Percentiles rank a stretch among this genome's conserved stretches.
These are phyloP conservation scores for Sanghuangporus baumii DNA, from an alignment of 1,284 basidiomycete genomes.

Conservation along the genomic window DNA sequence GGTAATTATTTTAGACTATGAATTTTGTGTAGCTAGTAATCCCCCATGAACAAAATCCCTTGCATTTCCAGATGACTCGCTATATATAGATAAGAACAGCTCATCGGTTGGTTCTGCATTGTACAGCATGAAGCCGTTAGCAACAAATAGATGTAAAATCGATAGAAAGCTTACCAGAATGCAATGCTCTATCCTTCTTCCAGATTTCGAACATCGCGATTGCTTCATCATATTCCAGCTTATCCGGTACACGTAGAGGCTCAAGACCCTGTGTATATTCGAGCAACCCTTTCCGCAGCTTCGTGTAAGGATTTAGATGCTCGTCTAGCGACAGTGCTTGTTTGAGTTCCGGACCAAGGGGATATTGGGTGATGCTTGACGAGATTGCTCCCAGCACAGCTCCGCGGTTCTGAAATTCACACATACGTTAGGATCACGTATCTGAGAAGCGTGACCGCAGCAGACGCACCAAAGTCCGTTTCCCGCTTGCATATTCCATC, in stretches of 20 bases:
- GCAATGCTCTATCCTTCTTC: conserved; percentile 50
- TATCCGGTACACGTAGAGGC: conserved; percentile 49
- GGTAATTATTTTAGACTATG: conserved; percentile 1
- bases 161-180: conserved; percentile 35
- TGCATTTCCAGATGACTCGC: conserved; percentile 67
- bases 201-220: conserved; percentile 66
- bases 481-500: conserved; percentile 72
- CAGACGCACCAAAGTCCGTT: conserved; percentile 50
- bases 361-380: conserved; percentile 47
- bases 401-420: conserved; percentile 46
- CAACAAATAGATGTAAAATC: not conserved
- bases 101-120: conserved; percentile 50
- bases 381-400: conserved; percentile 65
- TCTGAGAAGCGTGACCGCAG: not conserved
- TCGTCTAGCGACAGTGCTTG: conserved; percentile 43
- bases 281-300: conserved; percentile 38
- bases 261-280: conserved; percentile 51
- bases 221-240: conserved; percentile 57
- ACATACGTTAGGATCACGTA: not conserved
- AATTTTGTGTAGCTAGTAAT: conserved; percentile 36
- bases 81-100: conserved; percentile 66
- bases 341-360: conserved; percentile 50
- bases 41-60: conserved; percentile 73
- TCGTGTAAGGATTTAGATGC: conserved; percentile 43
- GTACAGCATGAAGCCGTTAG: conserved; percentile 15